Evolutionary conservation across 2,329 filamentous ascomycete genomes (phyloP).

Genomic region (Celoporthe dispersa): DNA sequence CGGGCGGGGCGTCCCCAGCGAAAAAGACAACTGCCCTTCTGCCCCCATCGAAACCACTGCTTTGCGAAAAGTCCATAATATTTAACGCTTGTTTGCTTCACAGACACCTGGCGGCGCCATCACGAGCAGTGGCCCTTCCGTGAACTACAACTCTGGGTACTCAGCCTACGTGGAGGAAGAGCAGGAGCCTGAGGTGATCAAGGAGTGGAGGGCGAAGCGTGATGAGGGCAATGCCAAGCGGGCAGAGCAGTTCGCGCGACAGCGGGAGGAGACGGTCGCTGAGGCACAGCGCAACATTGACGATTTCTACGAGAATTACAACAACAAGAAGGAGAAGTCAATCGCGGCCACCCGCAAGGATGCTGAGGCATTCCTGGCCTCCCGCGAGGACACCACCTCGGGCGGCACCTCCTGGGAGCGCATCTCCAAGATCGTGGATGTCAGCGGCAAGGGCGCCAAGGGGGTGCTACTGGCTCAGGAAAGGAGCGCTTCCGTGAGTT

Average conservation of each 20-base stretch:
- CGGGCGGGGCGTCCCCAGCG: no score
- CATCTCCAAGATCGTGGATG: conserved; percentile 95
- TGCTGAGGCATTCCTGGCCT: conserved; percentile 88
- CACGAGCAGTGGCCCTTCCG: conserved; percentile 65
- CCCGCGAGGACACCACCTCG: conserved; percentile 87
- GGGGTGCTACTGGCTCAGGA: conserved; percentile 88
- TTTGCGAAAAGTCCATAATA: background rate
- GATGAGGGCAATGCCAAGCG: conserved; percentile 83
- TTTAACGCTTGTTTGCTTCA: conserved; percentile 20
- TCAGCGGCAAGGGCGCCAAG: conserved; percentile 88
- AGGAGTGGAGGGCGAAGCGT: conserved; percentile 89
- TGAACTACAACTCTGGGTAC: conserved; percentile 66
- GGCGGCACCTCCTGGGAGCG: conserved; percentile 98
- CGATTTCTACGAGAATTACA: conserved; percentile 99
- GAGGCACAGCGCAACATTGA: conserved; percentile 95
- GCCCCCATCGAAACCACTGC: background rate
- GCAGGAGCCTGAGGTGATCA: conserved; percentile 86
- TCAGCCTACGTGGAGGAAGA: conserved; percentile 58
- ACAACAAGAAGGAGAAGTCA: conserved; percentile 94
- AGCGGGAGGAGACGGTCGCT: conserved; percentile 83
- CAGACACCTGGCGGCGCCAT: conserved; percentile 78
- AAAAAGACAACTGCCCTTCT: background rate
- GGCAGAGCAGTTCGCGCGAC: conserved; percentile 78
- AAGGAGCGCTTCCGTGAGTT: conserved; percentile 97
- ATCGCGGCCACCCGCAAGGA: conserved; percentile 88